Conservation (phyloP, 73 alveolate genomes). For the Effrenium voratum region DNA sequence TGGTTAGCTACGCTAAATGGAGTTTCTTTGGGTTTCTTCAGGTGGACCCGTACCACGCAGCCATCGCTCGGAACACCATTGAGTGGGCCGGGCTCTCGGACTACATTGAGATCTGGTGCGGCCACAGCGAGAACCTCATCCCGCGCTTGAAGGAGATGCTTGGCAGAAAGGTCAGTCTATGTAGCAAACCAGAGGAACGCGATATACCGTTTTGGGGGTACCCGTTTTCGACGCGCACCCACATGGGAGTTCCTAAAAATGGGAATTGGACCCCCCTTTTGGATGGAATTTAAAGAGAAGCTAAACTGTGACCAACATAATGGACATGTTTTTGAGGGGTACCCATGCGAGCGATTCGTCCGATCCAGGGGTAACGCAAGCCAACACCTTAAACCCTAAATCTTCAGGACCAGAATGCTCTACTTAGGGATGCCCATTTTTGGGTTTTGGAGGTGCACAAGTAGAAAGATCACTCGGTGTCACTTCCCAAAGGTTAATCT, state of each 20-base stretch:
- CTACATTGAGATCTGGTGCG: conserved; percentile 81
- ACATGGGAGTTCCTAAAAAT: no score
- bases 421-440: no score
- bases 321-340: no score
- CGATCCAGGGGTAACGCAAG: no score
- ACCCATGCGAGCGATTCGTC: no score
- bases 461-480: not conserved
- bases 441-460: not conserved
- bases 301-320: no score
- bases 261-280: no score
- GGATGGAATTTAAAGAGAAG: no score
- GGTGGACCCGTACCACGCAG: conserved; percentile 93
- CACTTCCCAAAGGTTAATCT: not conserved
- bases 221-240: no score
- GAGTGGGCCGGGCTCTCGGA: conserved; percentile 76
- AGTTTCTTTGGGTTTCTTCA: not conserved
- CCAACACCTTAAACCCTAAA: not conserved
- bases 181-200: not conserved
- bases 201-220: not conserved
- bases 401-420: no score
- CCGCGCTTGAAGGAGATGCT: conserved; percentile 82
- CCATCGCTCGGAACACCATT: conserved; percentile 91
- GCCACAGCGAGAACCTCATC: conserved; percentile 92
- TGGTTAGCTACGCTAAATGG: no score
- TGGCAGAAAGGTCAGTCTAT: not conserved